Evolutionary conservation across 345 rosid genomes (phyloP).

Genomic region (Lepidium aucheri): DNA sequence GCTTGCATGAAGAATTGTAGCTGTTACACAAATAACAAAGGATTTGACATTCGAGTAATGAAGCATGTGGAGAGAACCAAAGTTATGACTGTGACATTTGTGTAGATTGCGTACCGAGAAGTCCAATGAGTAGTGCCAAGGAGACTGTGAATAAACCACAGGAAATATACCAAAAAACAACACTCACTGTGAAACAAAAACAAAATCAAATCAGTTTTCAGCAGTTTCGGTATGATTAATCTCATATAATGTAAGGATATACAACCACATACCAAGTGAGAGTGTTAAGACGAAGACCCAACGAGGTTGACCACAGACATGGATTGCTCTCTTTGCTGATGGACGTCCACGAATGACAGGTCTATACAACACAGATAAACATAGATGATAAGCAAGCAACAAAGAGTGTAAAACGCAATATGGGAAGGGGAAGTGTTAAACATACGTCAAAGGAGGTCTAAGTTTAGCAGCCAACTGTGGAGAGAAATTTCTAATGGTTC

Average conservation of each 20-base stretch:
- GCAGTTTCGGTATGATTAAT: neutral
- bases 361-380: slow-evolving; percentile 31
- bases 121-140: slow-evolving; percentile 77
- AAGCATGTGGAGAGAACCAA: neutral
- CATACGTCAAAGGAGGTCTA: slow-evolving; percentile 89
- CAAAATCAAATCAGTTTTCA: neutral
- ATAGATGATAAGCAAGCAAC: slow-evolving; percentile 10
- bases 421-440: neutral
- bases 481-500: slow-evolving; percentile 83
- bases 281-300: slow-evolving; percentile 78
- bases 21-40: slow-evolving; percentile 30
- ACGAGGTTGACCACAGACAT: slow-evolving; percentile 86
- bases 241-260: neutral
- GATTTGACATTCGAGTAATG: neutral
- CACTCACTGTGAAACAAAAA: slow-evolving; percentile 41
- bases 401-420: neutral
- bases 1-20: slow-evolving; percentile 83
- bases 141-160: slow-evolving; percentile 74
- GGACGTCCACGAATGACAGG: slow-evolving; percentile 96
- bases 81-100: neutral
- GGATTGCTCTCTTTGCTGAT: slow-evolving; percentile 67
- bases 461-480: slow-evolving; percentile 94
- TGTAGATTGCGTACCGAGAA: slow-evolving; percentile 49
- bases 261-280: slow-evolving; percentile 47
- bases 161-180: slow-evolving; percentile 74